Base-by-base conservation (phyloP, 129 eudicot genomes). In the Artemisia argyi region DNA sequence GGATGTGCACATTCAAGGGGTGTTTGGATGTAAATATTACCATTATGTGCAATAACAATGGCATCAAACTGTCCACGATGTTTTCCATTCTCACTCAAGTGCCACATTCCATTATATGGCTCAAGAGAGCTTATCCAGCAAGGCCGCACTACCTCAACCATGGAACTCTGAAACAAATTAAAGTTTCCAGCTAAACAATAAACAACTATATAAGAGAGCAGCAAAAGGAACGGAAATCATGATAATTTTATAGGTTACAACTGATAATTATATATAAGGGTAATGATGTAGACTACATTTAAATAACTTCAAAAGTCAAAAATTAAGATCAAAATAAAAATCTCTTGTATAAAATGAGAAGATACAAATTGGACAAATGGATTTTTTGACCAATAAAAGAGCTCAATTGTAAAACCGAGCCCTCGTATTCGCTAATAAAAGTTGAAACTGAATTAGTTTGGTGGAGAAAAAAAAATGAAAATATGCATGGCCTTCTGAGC, bases 31-130 rank as follows among this genome's bases (percentile, higher is more conserved):
- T 54, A 79, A 79, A 35, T 59, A 46, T 79, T 50, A 89, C 96
- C 98, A 80, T 93, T 93, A 79, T 93, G 98, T 78, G 98, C 97
- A 72, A 93, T 81, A 66, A 93, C 90, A 80, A 90, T 84, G 14
- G 89, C 89, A 72, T 93, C 97, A 74, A 93, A 93, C 57, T 85
- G 81, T 65, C 98, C 98, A 71, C 87, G 80, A 53, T 85, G 92
- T 83, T 89, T 90, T 63, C 96, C 92, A 30, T 93, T 93, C 87
- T 90, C 98, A 68, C 95, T 93, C 80, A 93, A 78, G 83, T 89
- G 87, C 98, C 98, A 93, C 94, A 81, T 87, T 68, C 98, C 98
- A 42, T 93, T 93, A 30, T 75, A 83, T 39, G 98, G 91, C 78
- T 89, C 98, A 48, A 93, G 83, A 76, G 83, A 72, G 81, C 98